Base-by-base conservation (phyloP, 305 asterid genomes). In the Rubia tinctorum region DNA sequence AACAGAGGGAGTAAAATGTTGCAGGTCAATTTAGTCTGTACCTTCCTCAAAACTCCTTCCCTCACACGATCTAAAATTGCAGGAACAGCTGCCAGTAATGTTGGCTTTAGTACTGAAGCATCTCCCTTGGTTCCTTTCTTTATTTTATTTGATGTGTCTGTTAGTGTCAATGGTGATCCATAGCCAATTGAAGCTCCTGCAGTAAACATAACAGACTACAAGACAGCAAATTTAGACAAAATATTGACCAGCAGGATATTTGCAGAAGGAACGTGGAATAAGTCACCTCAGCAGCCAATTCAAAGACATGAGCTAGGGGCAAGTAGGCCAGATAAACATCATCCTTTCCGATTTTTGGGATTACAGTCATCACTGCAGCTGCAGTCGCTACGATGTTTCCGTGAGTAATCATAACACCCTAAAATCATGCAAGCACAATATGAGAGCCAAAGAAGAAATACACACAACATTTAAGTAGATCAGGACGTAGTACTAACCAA, bases 331-430 rank as follows among this genome's bases (percentile, higher is more conserved):
- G 77, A 80, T 88, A 92, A 73, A 83, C 86, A 84, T 92, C 98
- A 76, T 74, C 81, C 73, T 66, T 81, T 82, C 93, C 96, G 70
- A 92, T 77, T 62, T 72, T 49, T 9, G 98, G 98, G 80, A 92
- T 80, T 73, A 90, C 91, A 37, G 88, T 86, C 96, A 86, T 86
- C 73, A 88, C 98, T 58, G 94, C 98, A 81, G 96, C 95, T 70
- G 92, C 86, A 69, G 96, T 90, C 75, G 96, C 89, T 77, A 92
- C 96, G 64, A 87, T 83, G 86, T 90, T 92, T 42, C 93, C 96
- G 73, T 92, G 98, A 63, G 90, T 86, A 84, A 92, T 92, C 98
- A 92, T 90, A 82, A 92, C 98, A 79, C 98, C 98, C 98, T 92
- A 73, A 69, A 40, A 76, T 59, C 73, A 74, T 34, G 22, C 13